Base-by-base conservation (phyloP, 495 filamentous ascomycete species). In the Aspergillus cavernicola region DNA sequence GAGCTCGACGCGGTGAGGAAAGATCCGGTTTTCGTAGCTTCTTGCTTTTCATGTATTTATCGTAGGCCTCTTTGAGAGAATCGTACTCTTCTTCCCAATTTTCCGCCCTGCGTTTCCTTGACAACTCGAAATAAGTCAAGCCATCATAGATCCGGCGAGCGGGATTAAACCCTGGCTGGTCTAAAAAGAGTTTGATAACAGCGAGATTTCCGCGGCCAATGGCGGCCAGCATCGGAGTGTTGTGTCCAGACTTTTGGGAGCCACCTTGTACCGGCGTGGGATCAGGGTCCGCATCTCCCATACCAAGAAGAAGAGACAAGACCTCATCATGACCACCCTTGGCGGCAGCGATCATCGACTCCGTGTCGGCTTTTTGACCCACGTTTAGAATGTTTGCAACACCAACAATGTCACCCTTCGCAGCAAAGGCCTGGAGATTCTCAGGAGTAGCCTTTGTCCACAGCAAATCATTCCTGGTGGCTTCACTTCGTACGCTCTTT, bases 191-290 rank as follows among this genome's bases (percentile, higher is more conserved):
- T 39, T 85, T 77, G 31, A 98, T 81, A 32, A 96, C 87, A 40
- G 85, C 85, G 22, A 89, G 74, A 63, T 95, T 93, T 10, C 91
- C 91, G 49, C 91, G 84, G 8, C 93, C 93, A 50, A 98, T 96
- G 2, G 93, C 90, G 31, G 90, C 90, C 24, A 96, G 79, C 80
- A 98, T 95, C 3, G 95, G 95, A 0, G 92, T 97, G 55, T 86
- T 86, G 56, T 87, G 75, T 6, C 75, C 79, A 13, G 72, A 58
- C 49, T 72, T 77, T 37, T 77, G 74, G 19, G 72, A 71, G 15
- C 60, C 58, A n/a, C n/a, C n/a, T n/a, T n/a, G n/a, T 12, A 80
- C 50, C 4, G 88, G 86, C 6, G 80, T 76, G 0, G 92, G 93
- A 64, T 95, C 92, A 2, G 89, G 83, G 57, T 95, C 83, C 15